These are phyloP conservation scores for Plasmodium knowlesi DNA, from an alignment of 169 alveolate species.

Conservation along the genomic window DNA sequence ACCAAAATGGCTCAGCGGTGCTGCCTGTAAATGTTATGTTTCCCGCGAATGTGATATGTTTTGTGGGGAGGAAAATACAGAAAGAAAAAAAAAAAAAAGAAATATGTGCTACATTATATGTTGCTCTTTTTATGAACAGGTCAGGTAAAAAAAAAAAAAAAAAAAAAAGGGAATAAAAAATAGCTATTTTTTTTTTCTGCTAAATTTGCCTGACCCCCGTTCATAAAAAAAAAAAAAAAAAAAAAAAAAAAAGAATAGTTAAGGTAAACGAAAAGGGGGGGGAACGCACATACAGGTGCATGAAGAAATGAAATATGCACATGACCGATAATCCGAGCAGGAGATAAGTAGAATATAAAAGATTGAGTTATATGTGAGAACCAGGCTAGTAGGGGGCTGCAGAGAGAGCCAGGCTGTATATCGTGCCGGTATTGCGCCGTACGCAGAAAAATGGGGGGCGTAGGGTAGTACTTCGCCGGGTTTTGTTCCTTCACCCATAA, in stretches of 20 bases:
- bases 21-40: background rate
- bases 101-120: too few species aligned
- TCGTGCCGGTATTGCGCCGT: background rate
- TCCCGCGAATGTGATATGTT: background rate
- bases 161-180: background rate
- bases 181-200: too few species aligned
- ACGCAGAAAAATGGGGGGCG: too few species aligned
- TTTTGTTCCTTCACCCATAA: background rate
- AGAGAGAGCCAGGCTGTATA: background rate
- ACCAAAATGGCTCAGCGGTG: background rate
- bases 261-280: background rate
- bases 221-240: slow-evolving; percentile 26
- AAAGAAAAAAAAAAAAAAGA: background rate
- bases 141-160: too few species aligned
- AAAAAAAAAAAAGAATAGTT: background rate
- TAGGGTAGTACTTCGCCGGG: background rate
- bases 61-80: background rate
- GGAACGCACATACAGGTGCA: background rate
- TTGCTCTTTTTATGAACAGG: too few species aligned
- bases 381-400: background rate
- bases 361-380: background rate
- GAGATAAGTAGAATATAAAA: background rate
- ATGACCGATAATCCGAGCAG: background rate
- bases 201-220: too few species aligned
- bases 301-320: background rate